Conservation (phyloP, 805 yeast species). For the Ogataea haglerorum region DNA sequence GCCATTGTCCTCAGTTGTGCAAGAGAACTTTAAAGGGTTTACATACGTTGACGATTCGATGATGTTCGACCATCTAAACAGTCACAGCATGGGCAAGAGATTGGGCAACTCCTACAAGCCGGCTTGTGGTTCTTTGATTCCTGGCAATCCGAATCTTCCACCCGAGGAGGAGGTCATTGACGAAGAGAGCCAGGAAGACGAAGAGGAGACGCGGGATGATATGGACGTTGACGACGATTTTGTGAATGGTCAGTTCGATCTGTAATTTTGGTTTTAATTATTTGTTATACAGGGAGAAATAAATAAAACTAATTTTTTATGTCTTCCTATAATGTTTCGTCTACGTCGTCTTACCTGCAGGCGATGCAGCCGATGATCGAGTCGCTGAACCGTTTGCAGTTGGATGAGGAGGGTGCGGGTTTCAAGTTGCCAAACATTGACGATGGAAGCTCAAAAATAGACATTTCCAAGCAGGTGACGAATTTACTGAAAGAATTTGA, state of each 20-base stretch:
- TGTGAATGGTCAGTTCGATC: conserved; percentile 86
- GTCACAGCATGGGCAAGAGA: conserved; percentile 34
- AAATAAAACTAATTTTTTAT: conserved; percentile 25
- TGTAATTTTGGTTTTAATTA: conserved; percentile 34
- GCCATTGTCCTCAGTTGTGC: conserved; percentile 91
- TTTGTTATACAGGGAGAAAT: conserved; percentile 1
- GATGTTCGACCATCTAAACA: conserved; percentile 74
- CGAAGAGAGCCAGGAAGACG: conserved; percentile 51
- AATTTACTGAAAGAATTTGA: conserved; percentile 33
- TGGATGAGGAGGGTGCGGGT: conserved; percentile 22
- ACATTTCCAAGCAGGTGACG: conserved; percentile 22
- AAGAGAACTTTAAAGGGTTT: conserved; percentile 94
- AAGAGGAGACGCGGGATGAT: conserved; percentile 43
- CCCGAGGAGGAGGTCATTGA: conserved; percentile 83
- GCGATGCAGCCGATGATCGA: conserved; percentile 75
- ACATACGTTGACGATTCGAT: conserved; percentile 94
- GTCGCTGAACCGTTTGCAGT: conserved; percentile 35
- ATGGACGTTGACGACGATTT: conserved; percentile 65
- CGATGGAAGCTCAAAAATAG: conserved; percentile 33
- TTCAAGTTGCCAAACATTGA: conserved; percentile 29
- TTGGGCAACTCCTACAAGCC: conserved; percentile 39
- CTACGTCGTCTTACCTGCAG: conserved; percentile 73
- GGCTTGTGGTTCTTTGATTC: conserved; percentile 64
- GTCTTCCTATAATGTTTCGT: conserved; percentile 54
- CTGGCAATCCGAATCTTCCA: conserved; percentile 75